These are phyloP conservation scores for Pichia gijzeniarum DNA, from an alignment of 805 yeast genomes.

Conservation along the genomic window DNA sequence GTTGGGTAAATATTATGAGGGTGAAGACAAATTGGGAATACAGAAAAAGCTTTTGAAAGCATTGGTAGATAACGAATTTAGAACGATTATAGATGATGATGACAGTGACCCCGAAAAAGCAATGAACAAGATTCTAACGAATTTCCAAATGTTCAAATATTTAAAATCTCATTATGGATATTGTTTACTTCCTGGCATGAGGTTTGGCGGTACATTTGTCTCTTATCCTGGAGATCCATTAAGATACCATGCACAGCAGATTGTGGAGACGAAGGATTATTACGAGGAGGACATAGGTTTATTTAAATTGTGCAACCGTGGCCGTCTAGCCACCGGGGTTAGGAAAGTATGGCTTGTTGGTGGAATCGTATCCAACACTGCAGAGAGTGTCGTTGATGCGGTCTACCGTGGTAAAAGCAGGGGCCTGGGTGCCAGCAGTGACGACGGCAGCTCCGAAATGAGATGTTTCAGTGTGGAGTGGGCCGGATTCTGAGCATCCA, in stretches of 20 bases:
- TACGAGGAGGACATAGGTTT: slow-evolving; percentile 50
- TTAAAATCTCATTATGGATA: slow-evolving; percentile 28
- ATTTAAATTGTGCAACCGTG: slow-evolving; percentile 67
- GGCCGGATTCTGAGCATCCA: slow-evolving; percentile 94
- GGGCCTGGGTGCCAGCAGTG: not conserved
- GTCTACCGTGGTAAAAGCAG: no score
- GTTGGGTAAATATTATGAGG: not conserved
- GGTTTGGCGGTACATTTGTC: slow-evolving; percentile 85
- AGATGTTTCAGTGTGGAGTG: slow-evolving; percentile 76
- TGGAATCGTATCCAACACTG: slow-evolving; percentile 23
- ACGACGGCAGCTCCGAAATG: slow-evolving; percentile 26
- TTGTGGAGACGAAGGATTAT: slow-evolving; percentile 46
- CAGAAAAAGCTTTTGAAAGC: slow-evolving; percentile 3
- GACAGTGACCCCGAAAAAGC: not conserved
- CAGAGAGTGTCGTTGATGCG: not conserved
- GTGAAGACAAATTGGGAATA: not conserved
- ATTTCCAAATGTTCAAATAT: slow-evolving; percentile 19
- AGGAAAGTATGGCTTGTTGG: slow-evolving; percentile 74
- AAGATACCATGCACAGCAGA: slow-evolving; percentile 80
- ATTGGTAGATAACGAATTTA: slow-evolving; percentile 3
- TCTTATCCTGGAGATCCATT: slow-evolving; percentile 96
- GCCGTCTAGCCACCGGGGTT: slow-evolving; percentile 87
- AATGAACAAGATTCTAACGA: slow-evolving; percentile 11
- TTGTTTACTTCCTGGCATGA: slow-evolving; percentile 71
- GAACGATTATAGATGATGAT: slow-evolving; percentile 1